Evolutionary conservation across 75 land plant genomes (phyloP), one percentile per base, ranked within the genome.

Genomic region (Selaginella moellendorffii): DNA sequence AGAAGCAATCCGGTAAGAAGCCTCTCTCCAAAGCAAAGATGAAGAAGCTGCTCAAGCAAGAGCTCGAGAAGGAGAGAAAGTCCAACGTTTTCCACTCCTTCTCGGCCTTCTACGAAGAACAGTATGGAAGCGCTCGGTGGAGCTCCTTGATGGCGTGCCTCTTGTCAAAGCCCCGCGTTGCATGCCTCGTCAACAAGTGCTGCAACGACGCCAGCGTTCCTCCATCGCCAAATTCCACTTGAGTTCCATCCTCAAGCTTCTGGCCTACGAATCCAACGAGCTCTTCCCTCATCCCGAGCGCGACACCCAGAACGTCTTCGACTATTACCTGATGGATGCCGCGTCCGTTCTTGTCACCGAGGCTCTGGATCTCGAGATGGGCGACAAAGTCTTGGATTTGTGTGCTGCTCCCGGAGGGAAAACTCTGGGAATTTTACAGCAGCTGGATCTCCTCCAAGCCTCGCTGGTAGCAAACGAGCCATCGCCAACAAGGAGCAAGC

Each of bases 391-490:
- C n/a, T 27, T 62, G 22, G 63, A 62, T 22, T 19, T 62, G 1
- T 62, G 63, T 62, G 63, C 63, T 62, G 63, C 63, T 24, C 63
- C 63, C 1, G 63, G 63, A 24, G 63, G 63, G 14, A 62, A 62
- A 27, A 23, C 63, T 26, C 20, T 62, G 1, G 24, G 8, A n/a
- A 62, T 62, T 27, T 14, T 62, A 26, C 63, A 62, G 27, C 63
- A 62, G n/a, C 63, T 62, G n/a, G 1, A 62, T 5, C 24, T 62
- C 2, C 28, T 19, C 26, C 5, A 23, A 1, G 63, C 28, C 24
- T 62, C 63, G 2, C 28, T 62, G 27, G 27, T 28, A 1, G 63
- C 63, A 2, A 62, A 62, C 14, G 63, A 62, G 14, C 2, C 27
- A 1, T 62, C 63, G 24, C 5, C 1, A 2, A 28, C 24, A 24